These are phyloP conservation scores for Tuber calosporum DNA, from an alignment of 495 filamentous ascomycete species.

Conservation along the genomic window DNA sequence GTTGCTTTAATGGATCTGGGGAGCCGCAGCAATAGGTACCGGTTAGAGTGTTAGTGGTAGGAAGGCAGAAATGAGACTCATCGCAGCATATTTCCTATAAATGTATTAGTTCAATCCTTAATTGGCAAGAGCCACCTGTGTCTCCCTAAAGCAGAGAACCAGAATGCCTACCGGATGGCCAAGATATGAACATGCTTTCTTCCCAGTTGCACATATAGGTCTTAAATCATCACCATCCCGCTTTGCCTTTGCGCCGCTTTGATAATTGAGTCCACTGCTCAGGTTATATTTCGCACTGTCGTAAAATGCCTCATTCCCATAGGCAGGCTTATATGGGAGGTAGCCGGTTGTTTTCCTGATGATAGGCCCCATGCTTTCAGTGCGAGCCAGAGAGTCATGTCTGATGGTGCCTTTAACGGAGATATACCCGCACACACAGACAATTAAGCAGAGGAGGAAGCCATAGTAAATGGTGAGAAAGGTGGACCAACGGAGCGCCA, in stretches of 20 bases:
- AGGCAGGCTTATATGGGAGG: conserved; percentile 59
- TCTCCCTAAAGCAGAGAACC: neutral
- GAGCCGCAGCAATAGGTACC: conserved; percentile 32
- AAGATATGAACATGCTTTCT: conserved; percentile 19
- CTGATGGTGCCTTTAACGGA: no score
- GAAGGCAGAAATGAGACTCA: conserved; percentile 26
- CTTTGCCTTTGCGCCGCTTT: no score
- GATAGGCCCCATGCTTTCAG: no score
- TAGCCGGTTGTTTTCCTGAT: conserved; percentile 46
- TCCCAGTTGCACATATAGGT: conserved; percentile 17
- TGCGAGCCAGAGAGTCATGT: no score
- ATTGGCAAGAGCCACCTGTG: neutral
- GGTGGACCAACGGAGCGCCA: no score
- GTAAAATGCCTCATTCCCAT: conserved; percentile 53
- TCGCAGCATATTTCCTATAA: conserved; percentile 33
- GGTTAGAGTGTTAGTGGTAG: conserved; percentile 25
- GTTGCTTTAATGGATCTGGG: conserved; percentile 16
- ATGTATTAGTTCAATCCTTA: neutral
- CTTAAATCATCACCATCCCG: no score
- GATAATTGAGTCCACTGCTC: no score
- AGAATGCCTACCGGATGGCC: conserved; percentile 22
- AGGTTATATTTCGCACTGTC: no score
- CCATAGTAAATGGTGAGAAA: no score
- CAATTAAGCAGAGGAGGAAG: no score
- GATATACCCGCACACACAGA: no score